Evolutionary conservation across 345 rosid species (phyloP).

Genomic region (Excoecaria cochinchinensis): DNA sequence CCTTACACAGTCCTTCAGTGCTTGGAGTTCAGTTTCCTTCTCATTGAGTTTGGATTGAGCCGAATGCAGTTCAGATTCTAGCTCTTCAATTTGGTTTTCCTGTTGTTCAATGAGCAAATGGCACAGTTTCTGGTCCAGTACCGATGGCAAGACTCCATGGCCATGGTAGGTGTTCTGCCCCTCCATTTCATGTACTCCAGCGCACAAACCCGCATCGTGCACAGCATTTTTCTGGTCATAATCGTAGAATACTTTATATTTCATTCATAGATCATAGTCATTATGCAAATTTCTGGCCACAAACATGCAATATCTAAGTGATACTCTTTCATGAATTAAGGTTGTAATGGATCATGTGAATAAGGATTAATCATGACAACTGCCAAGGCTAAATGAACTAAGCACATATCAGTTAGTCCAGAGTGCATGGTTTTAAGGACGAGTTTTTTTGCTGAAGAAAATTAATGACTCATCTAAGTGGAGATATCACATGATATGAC

Average conservation of each 20-base stretch:
- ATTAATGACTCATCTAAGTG: not conserved
- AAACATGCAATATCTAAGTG: not conserved
- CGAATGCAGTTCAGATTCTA: constrained; percentile 61
- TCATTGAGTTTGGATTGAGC: constrained; percentile 68
- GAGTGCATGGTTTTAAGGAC: not conserved
- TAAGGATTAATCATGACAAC: not conserved
- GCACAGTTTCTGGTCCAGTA: constrained; percentile 68
- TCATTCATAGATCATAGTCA: not conserved
- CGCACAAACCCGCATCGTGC: constrained; percentile 31
- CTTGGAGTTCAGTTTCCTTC: constrained; percentile 79
- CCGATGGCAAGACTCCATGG: constrained; percentile 64
- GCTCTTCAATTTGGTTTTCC: constrained; percentile 68
- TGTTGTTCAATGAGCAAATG: constrained; percentile 74
- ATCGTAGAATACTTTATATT: not conserved
- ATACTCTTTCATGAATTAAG: not conserved
- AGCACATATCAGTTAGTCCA: not conserved
- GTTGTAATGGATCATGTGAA: not conserved
- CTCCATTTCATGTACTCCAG: constrained; percentile 33
- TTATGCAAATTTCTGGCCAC: not conserved
- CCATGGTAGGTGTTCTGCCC: constrained; percentile 37
- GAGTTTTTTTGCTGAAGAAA: not conserved
- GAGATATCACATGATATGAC: not conserved
- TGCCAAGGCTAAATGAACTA: not conserved
- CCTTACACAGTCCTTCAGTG: constrained; percentile 75
- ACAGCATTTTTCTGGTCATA: constrained; percentile 18